Conservation (phyloP, 176 grass and related monocot genomes). For the Tillandsia leiboldiana region DNA sequence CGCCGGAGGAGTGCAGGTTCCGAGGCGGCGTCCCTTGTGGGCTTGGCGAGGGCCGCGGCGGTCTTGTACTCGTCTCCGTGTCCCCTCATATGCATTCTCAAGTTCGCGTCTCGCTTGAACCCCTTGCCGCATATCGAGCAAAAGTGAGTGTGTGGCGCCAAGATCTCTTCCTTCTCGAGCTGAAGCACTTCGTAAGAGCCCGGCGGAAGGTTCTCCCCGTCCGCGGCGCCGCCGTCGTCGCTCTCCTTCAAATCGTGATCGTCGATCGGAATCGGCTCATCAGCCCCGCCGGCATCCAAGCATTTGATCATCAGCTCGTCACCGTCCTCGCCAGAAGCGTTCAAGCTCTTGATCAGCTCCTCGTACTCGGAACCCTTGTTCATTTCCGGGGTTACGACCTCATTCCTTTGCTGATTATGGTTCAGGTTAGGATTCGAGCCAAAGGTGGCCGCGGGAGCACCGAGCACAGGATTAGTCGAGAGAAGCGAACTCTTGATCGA, state of each 20-base stretch:
- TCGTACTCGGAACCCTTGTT: constrained; percentile 43
- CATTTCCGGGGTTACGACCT: constrained; percentile 24
- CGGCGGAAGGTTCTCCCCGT: constrained; percentile 67
- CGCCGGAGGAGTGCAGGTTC: constrained; percentile 52
- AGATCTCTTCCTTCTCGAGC: constrained; percentile 83
- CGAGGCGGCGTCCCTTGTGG: constrained; percentile 35
- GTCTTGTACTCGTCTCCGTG: constrained; percentile 93
- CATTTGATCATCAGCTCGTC: constrained; percentile 53
- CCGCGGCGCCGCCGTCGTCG: constrained; percentile 43
- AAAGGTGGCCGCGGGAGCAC: constrained; percentile 31
- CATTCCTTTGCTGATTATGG: constrained; percentile 27
- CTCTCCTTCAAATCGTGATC: constrained; percentile 81
- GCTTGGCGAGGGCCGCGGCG: constrained; percentile 71
- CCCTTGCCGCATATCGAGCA: constrained; percentile 90
- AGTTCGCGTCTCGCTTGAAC: constrained; percentile 90
- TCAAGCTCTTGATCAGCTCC: constrained; percentile 39
- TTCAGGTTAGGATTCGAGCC: constrained; percentile 24
- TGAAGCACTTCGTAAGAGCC: constrained; percentile 85
- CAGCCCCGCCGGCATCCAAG: constrained; percentile 32
- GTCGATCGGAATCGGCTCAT: constrained; percentile 44
- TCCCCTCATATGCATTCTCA: constrained; percentile 95
- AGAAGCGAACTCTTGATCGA: constrained; percentile 67
- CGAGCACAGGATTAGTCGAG: constrained; percentile 47
- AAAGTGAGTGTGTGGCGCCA: constrained; percentile 87
- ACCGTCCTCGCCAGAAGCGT: constrained; percentile 26